Evolutionary conservation across 78 protist genomes (phyloP).

Genomic region (Emiliania huxleyi): DNA sequence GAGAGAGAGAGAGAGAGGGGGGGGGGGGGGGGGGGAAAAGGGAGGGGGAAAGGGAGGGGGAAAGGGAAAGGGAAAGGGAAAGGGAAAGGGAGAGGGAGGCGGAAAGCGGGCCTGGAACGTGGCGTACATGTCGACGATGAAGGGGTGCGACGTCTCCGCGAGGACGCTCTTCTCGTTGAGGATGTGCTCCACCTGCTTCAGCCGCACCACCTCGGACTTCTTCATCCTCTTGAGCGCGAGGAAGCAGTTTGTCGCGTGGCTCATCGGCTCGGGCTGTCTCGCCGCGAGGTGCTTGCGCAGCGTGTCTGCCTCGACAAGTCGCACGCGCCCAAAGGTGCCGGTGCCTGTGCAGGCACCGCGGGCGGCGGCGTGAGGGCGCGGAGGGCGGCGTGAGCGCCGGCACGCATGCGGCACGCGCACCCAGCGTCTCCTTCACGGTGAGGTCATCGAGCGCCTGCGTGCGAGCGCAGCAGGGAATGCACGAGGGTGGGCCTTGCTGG

Average conservation of each 20-base stretch:
- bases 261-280: neutral
- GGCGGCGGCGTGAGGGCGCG: neutral
- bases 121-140: slow-evolving; percentile 26
- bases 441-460: neutral
- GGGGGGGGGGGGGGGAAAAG: too few relatives aligned
- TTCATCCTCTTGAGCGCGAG: slow-evolving; percentile 53
- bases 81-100: neutral
- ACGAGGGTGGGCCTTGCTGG: too few relatives aligned
- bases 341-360: slow-evolving; percentile 33
- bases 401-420: too few relatives aligned
- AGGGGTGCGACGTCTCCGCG: slow-evolving; percentile 38
- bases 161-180: slow-evolving; percentile 39
- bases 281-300: neutral
- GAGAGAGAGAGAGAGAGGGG: too few relatives aligned
- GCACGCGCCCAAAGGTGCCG: slow-evolving; percentile 63
- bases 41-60: neutral
- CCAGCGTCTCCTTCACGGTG: neutral
- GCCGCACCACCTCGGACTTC: slow-evolving; percentile 43
- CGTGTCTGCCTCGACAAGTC: neutral
- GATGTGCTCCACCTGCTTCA: slow-evolving; percentile 61
- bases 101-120: too few relatives aligned
- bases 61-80: neutral
- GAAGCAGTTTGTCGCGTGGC: neutral
- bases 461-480: too few relatives aligned
- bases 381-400: neutral